These are phyloP conservation scores for Nakaseomyces delphensis DNA, from an alignment of 1,139 yeast genomes.

Conservation along the genomic window DNA sequence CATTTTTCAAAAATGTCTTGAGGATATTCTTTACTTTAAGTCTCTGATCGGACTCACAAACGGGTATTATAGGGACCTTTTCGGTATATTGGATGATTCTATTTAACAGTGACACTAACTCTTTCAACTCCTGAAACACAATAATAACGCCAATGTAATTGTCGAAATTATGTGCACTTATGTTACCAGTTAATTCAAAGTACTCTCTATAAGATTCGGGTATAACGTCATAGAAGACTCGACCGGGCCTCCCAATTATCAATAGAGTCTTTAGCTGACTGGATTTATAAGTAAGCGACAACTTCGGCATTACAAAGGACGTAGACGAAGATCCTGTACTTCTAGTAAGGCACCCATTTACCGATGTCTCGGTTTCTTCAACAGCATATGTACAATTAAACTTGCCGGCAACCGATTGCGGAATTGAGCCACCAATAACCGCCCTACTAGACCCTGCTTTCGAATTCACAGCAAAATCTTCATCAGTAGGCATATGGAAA, in stretches of 20 bases:
- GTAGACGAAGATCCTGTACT: conserved; percentile 25
- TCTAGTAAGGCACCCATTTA: conserved; percentile 12
- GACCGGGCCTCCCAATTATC: conserved; percentile 23
- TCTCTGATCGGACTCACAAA: conserved; percentile 24
- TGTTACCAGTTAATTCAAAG: conserved; percentile 19
- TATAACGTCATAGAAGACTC: conserved; percentile 19
- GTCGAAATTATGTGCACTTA: conserved; percentile 15
- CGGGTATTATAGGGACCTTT: conserved; percentile 20
- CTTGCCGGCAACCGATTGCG: background rate
- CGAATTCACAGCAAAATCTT: background rate
- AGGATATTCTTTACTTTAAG: conserved; percentile 22
- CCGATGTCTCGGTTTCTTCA: background rate
- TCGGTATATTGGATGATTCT: conserved; percentile 18
- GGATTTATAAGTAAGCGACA: conserved; percentile 18
- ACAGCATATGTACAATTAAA: background rate
- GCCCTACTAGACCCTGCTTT: background rate
- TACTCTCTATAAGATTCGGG: conserved; percentile 19
- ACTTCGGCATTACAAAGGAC: conserved; percentile 31
- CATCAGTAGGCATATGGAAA: conserved; percentile 1
- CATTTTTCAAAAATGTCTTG: conserved; percentile 17
- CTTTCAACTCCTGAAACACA: conserved; percentile 24
- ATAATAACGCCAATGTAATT: conserved; percentile 21
- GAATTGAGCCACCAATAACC: background rate
- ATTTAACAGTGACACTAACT: conserved; percentile 20
- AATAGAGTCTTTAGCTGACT: conserved; percentile 11